phyloP scores from a whole-genome alignment of 1,284 basidiomycete species.

The Apiotrichum laibachii region DNA sequence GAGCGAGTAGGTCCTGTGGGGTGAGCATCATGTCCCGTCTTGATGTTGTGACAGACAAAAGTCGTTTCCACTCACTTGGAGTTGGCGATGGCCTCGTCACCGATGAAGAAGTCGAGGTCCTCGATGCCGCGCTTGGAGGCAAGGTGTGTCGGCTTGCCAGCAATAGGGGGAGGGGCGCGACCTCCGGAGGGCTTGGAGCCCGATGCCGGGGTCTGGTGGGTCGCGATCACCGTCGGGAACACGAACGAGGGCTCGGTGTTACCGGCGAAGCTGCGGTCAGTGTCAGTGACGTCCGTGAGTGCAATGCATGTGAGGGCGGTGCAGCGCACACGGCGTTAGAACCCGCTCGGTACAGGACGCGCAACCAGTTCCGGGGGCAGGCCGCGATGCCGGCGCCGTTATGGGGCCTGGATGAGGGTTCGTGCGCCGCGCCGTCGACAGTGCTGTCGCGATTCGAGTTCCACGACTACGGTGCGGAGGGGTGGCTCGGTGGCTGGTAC shows the following conservation, averaged over 20 bases:
- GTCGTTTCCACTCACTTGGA: conserved; percentile 58
- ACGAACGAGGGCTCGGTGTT: conserved; percentile 99
- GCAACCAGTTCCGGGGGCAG: too few relatives aligned
- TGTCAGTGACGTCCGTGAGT: neutral
- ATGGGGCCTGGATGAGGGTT: neutral
- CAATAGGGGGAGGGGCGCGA: conserved; percentile 49
- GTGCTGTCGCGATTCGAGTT: neutral
- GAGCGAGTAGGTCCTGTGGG: conserved; percentile 75
- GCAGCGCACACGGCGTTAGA: too few relatives aligned
- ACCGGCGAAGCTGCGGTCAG: conserved; percentile 76
- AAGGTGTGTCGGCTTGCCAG: conserved; percentile 82
- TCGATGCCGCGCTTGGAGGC: conserved; percentile 97
- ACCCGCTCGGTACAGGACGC: too few relatives aligned
- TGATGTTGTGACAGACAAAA: neutral
- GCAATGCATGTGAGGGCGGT: neutral
- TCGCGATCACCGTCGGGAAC: conserved; percentile 93
- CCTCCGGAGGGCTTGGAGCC: conserved; percentile 53
- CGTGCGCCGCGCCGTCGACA: neutral
- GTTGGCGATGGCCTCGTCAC: conserved; percentile 94
- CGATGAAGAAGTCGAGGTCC: conserved; percentile 99
- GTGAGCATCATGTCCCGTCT: neutral
- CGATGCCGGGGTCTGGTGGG: conserved; percentile 58
- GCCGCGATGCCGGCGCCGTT: neutral
- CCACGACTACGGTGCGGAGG: neutral
- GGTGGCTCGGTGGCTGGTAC: conserved; percentile 30